Evolutionary conservation across 495 filamentous ascomycete species (phyloP).

Genomic region (Aspergillus nanangensis): DNA sequence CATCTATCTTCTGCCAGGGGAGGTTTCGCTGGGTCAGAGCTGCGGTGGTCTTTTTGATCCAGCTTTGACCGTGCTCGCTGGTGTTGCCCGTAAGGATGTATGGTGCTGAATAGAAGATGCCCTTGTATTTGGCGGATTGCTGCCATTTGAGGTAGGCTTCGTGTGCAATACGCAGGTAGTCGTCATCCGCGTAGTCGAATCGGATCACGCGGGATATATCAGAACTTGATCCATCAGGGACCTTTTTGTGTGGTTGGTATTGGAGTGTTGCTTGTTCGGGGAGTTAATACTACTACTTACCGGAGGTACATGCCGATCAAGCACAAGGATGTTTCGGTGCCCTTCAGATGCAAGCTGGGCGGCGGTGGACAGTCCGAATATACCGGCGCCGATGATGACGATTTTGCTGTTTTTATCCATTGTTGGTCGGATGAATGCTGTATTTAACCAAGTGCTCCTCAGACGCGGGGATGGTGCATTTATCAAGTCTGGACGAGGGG

Average conservation of each 20-base stretch:
- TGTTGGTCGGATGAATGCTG: no score
- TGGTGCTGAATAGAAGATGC: not conserved
- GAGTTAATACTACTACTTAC: not conserved
- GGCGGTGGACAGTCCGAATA: slow-evolving; percentile 12
- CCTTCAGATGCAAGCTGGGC: slow-evolving; percentile 7
- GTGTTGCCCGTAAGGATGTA: slow-evolving; percentile 3
- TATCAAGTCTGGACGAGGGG: no score
- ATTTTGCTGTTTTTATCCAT: slow-evolving; percentile 4
- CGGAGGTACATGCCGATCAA: slow-evolving; percentile 9
- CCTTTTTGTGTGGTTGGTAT: not conserved
- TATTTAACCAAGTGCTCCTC: no score
- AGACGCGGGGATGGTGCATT: no score
- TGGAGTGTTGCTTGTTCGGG: no score
- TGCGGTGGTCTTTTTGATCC: slow-evolving; percentile 1
- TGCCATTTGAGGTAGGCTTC: slow-evolving; percentile 4
- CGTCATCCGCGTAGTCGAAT: slow-evolving; percentile 10
- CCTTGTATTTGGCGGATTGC: not conserved
- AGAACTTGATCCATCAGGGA: slow-evolving; percentile 8
- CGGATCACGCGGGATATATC: slow-evolving; percentile 13
- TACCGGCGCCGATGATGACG: slow-evolving; percentile 6
- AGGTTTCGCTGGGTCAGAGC: not conserved
- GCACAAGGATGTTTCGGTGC: slow-evolving; percentile 6
- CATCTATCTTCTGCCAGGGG: slow-evolving; percentile 1
- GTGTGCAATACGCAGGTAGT: slow-evolving; percentile 5
- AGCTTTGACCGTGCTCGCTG: not conserved